phyloP scores from a whole-genome alignment of 2,329 filamentous ascomycete species.

The Penicillium sp. region DNA sequence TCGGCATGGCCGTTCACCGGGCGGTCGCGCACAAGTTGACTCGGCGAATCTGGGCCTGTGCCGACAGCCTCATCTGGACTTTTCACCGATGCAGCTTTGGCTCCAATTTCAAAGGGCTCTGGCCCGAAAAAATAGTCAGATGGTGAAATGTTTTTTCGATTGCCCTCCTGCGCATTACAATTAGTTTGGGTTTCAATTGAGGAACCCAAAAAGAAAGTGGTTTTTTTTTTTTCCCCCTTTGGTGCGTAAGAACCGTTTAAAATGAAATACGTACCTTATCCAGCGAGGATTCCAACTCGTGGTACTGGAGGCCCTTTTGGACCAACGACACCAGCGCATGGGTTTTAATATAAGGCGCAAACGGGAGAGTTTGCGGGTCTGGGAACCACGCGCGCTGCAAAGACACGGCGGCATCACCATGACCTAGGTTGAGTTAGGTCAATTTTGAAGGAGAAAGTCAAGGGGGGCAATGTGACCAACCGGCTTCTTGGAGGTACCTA shows the following conservation, averaged over 20 bases:
- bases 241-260: neutral
- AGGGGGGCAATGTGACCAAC: conserved; percentile 35
- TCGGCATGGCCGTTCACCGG: conserved; percentile 40
- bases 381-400: conserved; percentile 62
- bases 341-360: conserved; percentile 57
- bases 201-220: neutral
- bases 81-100: conserved; percentile 31
- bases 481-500: conserved; percentile 55
- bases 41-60: conserved; percentile 31
- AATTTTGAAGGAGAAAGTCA: conserved; percentile 4
- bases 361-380: conserved; percentile 60
- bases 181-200: conserved; percentile 17
- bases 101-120: conserved; percentile 34
- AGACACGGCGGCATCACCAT: conserved; percentile 58
- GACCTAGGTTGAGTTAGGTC: conserved; percentile 41
- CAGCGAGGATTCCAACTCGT: conserved; percentile 50
- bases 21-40: conserved; percentile 36
- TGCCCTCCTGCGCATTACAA: conserved; percentile 35
- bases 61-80: conserved; percentile 28
- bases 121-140: conserved; percentile 49
- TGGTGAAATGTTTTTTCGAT: conserved; percentile 33
- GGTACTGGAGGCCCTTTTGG: conserved; percentile 60
- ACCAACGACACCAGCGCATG: conserved; percentile 61
- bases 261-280: conserved; percentile 43
- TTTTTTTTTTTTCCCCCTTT: neutral